Conservation (phyloP, 2,329 filamentous ascomycete genomes). For the Trichophyton benhamiae region DNA sequence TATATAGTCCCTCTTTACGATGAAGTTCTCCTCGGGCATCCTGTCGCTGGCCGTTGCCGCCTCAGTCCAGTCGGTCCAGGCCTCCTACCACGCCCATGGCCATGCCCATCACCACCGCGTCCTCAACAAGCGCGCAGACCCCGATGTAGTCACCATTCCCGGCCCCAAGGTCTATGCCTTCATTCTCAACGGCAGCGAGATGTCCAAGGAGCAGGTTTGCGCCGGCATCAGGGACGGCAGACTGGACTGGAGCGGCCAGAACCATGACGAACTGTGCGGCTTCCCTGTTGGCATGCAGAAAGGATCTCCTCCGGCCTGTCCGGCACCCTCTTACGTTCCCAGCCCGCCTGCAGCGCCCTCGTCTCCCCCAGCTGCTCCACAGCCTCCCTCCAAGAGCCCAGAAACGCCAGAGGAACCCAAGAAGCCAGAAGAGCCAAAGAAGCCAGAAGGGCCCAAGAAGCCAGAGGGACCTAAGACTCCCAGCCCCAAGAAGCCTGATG, state of each 20-base stretch:
- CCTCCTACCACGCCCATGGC: slow-evolving; percentile 24
- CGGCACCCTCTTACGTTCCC: slow-evolving; percentile 7
- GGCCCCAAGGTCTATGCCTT: slow-evolving; percentile 58
- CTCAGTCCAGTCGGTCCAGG: slow-evolving; percentile 14
- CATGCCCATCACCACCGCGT: slow-evolving; percentile 32
- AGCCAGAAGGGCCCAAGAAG: slow-evolving; percentile 1
- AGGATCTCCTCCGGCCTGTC: background rate
- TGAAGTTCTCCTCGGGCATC: slow-evolving; percentile 30
- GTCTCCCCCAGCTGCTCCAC: background rate
- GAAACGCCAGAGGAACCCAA: slow-evolving; percentile 5
- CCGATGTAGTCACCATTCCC: slow-evolving; percentile 35
- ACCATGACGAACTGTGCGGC: slow-evolving; percentile 42
- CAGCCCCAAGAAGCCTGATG: background rate
- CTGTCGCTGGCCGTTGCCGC: slow-evolving; percentile 33
- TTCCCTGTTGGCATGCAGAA: too few species aligned
- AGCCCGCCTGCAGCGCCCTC: slow-evolving; percentile 7
- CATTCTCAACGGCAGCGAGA: slow-evolving; percentile 52
- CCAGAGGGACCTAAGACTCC: slow-evolving; percentile 1
- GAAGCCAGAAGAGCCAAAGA: background rate
- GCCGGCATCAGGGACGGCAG: slow-evolving; percentile 58
- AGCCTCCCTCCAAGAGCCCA: background rate
- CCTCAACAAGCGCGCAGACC: slow-evolving; percentile 28
- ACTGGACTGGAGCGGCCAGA: slow-evolving; percentile 51
- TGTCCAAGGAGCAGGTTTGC: slow-evolving; percentile 54
- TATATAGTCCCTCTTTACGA: slow-evolving; percentile 14